phyloP scores from a whole-genome alignment of 371 early-diverging fungal species.

The Rhizopus microsporus region DNA sequence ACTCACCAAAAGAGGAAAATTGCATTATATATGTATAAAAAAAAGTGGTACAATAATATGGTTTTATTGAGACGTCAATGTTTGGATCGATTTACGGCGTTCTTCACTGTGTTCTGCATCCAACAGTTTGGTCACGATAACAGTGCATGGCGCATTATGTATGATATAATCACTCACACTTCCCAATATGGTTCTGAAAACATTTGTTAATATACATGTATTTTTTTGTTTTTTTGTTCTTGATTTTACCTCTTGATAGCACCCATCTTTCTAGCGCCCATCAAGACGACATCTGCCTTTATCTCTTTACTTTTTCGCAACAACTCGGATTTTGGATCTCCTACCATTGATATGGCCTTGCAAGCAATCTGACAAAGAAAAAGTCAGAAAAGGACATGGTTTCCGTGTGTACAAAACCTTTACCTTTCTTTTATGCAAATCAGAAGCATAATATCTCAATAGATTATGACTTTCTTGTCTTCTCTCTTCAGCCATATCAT shows the following conservation, averaged over 20 bases:
- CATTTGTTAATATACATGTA: neutral
- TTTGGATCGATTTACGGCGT: slow-evolving; percentile 22
- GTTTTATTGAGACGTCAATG: slow-evolving; percentile 20
- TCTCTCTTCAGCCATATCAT: slow-evolving; percentile 40
- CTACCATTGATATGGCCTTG: slow-evolving; percentile 63
- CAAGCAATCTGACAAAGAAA: slow-evolving; percentile 40
- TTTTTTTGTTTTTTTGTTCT: neutral
- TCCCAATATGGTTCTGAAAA: slow-evolving; percentile 48
- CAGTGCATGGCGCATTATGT: slow-evolving; percentile 50
- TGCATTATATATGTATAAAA: neutral
- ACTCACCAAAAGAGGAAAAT: neutral
- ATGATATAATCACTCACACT: slow-evolving; percentile 59
- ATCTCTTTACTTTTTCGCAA: slow-evolving; percentile 54
- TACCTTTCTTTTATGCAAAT: slow-evolving; percentile 35
- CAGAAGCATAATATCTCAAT: slow-evolving; percentile 33
- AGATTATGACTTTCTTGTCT: slow-evolving; percentile 44
- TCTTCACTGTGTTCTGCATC: slow-evolving; percentile 19
- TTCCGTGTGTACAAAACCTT: neutral
- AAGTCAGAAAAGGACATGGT: neutral
- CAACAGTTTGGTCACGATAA: slow-evolving; percentile 45
- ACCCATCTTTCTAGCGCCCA: slow-evolving; percentile 63
- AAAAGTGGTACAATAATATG: slow-evolving; percentile 7
- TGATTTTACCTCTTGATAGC: slow-evolving; percentile 43
- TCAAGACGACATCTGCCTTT: slow-evolving; percentile 56
- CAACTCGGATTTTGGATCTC: slow-evolving; percentile 59